Percentiles rank a stretch among this genome's conserved stretches.
Conservation (phyloP, 495 filamentous ascomycete species). For the Aspergillus steynii region DNA sequence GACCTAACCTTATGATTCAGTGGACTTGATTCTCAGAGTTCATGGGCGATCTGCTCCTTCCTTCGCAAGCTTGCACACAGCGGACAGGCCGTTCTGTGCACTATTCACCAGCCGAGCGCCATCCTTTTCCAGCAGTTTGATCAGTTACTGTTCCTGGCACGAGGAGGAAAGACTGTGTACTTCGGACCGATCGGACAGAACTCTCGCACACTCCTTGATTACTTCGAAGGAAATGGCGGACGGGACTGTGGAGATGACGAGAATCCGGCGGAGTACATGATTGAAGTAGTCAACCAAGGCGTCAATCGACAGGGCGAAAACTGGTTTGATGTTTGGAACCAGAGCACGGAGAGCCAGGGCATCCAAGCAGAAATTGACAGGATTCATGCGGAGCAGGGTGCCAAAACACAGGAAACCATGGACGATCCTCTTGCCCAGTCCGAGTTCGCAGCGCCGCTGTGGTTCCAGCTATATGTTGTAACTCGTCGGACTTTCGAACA, state of each 20-base stretch:
- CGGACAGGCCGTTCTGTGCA: constrained; percentile 90
- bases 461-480: constrained; percentile 47
- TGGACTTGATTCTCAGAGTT: constrained; percentile 80
- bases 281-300: constrained; percentile 63
- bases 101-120: constrained; percentile 92
- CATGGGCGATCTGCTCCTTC: constrained; percentile 78
- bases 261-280: constrained; percentile 89
- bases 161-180: constrained; percentile 80
- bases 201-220: constrained; percentile 64
- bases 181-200: constrained; percentile 83
- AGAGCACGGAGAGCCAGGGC: constrained; percentile 61
- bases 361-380: constrained; percentile 67
- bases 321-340: constrained; percentile 75
- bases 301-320: constrained; percentile 47
- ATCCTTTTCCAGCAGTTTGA: constrained; percentile 94
- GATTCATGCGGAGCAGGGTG: constrained; percentile 54
- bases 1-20: constrained; percentile 21
- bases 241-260: constrained; percentile 64
- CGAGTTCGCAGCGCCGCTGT: constrained; percentile 53
- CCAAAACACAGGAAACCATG: constrained; percentile 41
- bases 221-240: constrained; percentile 76
- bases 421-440: constrained; percentile 13
- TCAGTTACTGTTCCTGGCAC: constrained; percentile 75
- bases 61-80: constrained; percentile 79
- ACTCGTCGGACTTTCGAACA: constrained; percentile 46